Base-by-base conservation (phyloP, 1,284 basidiomycete species). In the Rhodotorula sp. region DNA sequence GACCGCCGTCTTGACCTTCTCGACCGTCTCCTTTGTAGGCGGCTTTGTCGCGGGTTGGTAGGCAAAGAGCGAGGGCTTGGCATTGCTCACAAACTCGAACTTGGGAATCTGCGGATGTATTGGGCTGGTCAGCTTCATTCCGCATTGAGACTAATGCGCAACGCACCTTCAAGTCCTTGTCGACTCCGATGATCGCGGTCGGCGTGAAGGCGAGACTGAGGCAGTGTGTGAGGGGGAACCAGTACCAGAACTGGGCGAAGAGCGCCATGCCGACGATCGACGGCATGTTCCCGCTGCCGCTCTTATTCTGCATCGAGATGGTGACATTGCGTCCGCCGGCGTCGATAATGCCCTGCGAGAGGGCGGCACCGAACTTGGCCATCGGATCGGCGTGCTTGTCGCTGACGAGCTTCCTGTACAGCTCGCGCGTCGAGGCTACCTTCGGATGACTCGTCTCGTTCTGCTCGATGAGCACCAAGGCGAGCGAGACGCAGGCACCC, bases 201-300 rank as follows among this genome's bases (percentile, higher is more conserved):
- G 94, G 93, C 71, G 91, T 89, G 81, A 98, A 96, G 2, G 93
- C 89, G 73, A 98, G 83, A 76, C 89, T 90, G 24, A 91, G 89
- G 76, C 90, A 93, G 78, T 96, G 94, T n/a, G 93, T 92, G 37
- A 97, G 83, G 47, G 94, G 94, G 81, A 94, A 98, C 94, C 94
- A 98, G 80, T 97, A 97, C 94, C 94, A 98, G 82, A 97, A 97
- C 80, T 98, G 94, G 77, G 90, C 92, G 83, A 98, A 98, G 78
- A 98, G 81, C 24, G 89, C 88, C 90, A 97, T 94, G 37, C 94
- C 94, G 51, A 97, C 92, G 71, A 97, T 91, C 5, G 94, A 92
- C 66, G 86, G 90, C 76, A 92, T 94, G 80, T 96, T 94, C 75
- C 85, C 86, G 72, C 89, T 94, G 9, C 94, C 94, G 9, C 91